Evolutionary conservation across 2,329 filamentous ascomycete species (phyloP).

Genomic region (Aspergillus ibericus): DNA sequence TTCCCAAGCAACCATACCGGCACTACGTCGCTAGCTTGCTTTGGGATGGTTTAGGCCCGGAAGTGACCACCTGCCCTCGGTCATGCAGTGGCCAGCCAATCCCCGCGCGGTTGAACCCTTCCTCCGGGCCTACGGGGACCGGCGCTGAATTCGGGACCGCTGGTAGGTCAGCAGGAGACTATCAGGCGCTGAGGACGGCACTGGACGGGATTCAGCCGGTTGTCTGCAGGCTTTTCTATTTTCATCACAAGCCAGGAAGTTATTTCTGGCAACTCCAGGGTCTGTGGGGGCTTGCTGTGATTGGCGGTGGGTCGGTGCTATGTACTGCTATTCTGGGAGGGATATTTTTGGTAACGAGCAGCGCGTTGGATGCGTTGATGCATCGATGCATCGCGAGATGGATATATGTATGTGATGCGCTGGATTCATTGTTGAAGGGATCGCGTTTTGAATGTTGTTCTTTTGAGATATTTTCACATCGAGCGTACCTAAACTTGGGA

Average conservation of each 20-base stretch:
- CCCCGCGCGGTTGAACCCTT: background rate
- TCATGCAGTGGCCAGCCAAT: background rate
- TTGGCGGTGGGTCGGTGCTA: background rate
- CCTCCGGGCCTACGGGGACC: background rate
- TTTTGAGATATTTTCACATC: no score
- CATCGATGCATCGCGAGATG: background rate
- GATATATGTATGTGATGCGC: background rate
- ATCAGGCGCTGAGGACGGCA: background rate
- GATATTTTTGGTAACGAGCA: conserved; percentile 3
- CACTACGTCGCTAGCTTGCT: background rate
- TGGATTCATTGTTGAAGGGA: background rate
- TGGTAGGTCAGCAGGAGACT: background rate
- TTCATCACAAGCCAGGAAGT: conserved; percentile 6
- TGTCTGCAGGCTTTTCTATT: conserved; percentile 5
- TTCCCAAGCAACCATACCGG: background rate
- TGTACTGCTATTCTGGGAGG: conserved; percentile 1
- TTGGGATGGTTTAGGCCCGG: background rate
- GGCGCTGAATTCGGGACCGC: background rate
- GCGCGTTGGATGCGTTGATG: background rate
- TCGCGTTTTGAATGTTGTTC: no score
- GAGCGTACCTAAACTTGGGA: background rate
- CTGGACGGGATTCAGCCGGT: background rate
- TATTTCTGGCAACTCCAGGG: conserved; percentile 1
- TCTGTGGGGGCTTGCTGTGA: background rate
- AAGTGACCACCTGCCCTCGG: background rate